Evolutionary conservation across 306 rosid genomes (phyloP).

Genomic region (Lathyrus oleraceus): DNA sequence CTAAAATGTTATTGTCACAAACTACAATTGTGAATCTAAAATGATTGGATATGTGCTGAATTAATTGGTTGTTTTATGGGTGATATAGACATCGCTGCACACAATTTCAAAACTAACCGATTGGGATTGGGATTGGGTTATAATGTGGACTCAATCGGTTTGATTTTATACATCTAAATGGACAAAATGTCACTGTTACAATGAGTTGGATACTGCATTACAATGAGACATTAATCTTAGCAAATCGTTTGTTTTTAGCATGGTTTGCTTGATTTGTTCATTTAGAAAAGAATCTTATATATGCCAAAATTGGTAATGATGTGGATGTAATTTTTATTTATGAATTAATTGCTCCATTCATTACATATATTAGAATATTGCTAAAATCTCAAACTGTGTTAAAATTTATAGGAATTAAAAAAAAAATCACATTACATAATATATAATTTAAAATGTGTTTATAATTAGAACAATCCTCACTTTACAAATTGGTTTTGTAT

Average conservation of each 20-base stretch:
- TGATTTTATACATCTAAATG: neutral
- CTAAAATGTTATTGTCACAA: neutral
- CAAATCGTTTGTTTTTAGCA: constrained; percentile 24
- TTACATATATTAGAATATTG: too few species aligned
- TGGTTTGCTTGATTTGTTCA: neutral
- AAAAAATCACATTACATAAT: too few species aligned
- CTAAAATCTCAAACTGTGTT: neutral
- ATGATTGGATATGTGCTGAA: neutral
- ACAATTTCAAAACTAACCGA: constrained; percentile 31
- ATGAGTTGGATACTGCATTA: constrained; percentile 22
- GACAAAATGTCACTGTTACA: constrained; percentile 36
- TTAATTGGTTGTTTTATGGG: neutral
- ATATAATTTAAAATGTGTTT: too few species aligned
- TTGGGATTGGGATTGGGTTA: neutral
- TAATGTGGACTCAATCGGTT: neutral
- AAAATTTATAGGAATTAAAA: too few species aligned
- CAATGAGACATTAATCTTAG: constrained; percentile 8
- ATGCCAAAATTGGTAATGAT: constrained; percentile 25
- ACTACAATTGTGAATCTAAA: neutral
- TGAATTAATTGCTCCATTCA: neutral
- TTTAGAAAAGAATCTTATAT: neutral
- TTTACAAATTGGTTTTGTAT: too few species aligned
- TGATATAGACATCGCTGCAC: constrained; percentile 9
- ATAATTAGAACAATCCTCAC: too few species aligned
- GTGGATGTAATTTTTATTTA: neutral